Evolutionary conservation across 139 green algal species (phyloP).

Genomic region (Chlamydomonas sphaeroides): DNA sequence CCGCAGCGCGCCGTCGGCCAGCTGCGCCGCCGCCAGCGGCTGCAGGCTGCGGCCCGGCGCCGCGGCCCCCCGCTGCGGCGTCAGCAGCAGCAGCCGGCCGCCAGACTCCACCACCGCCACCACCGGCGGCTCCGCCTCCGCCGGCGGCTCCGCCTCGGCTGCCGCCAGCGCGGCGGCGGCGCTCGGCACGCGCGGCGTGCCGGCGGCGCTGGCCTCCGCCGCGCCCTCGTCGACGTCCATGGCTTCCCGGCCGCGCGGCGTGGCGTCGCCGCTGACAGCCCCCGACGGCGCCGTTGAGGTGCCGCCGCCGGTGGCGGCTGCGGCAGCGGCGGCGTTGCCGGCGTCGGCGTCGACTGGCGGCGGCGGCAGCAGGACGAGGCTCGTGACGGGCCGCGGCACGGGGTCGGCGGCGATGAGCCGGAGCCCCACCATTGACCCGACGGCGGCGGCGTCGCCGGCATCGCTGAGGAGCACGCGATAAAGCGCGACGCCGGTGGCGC

Average conservation of each 20-base stretch:
- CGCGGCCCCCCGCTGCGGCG: neutral
- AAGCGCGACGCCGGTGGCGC: neutral
- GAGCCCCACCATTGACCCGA: neutral
- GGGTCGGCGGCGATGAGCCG: constrained; percentile 6
- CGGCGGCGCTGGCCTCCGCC: neutral
- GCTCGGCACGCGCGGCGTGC: neutral
- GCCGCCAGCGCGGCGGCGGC: neutral
- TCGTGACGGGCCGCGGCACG: constrained; percentile 6
- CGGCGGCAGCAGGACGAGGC: constrained; percentile 27
- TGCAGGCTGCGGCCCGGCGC: constrained; percentile 1
- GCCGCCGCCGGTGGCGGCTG: neutral
- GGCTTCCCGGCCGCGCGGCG: neutral
- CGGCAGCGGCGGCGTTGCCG: neutral
- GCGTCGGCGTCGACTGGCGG: no score
- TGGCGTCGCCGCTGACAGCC: neutral
- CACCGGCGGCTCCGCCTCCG: neutral
- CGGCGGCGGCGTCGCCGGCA: neutral
- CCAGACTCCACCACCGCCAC: neutral
- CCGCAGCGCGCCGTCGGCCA: neutral
- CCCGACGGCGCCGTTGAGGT: neutral
- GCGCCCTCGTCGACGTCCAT: neutral
- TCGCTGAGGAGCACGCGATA: neutral
- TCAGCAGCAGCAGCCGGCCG: constrained; percentile 17
- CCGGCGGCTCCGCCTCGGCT: neutral
- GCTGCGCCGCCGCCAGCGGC: neutral